Base-by-base conservation (phyloP, 208 protist species). In the Leptomonas seymouri region DNA sequence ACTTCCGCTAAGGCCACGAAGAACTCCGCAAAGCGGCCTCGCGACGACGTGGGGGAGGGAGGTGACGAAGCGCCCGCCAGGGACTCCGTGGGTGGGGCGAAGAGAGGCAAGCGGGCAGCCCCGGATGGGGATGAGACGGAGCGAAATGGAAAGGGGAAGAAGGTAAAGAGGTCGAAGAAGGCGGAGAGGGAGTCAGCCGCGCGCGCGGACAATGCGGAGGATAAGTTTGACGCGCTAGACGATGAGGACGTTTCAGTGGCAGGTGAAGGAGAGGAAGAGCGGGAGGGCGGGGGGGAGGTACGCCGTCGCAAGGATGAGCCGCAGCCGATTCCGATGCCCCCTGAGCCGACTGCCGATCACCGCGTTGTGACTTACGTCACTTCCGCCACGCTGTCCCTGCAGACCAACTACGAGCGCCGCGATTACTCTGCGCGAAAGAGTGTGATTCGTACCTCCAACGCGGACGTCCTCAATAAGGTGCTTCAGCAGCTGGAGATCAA, bases 381-480 rank as follows among this genome's bases (percentile, higher is more conserved):
- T 1, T 96, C 89, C 34, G 94, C 94, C 9, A 98, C 94, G 23
- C 85, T 98, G n/a, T 93, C 93, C 15, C 86, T 98, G 41, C 84
- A 93, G 75, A 93, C 87, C 39, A 94, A 96, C 55, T 94, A 93
- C 68, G 86, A 93, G 61, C 87, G 88, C 16, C 76, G 79, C 18
- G 89, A 93, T 77, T 80, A 84, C 58, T 82, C 82, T 12, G 71
- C 87, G 0, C 83, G 76, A 57, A 93, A 94, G 84, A 89, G 76
- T 30, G 81, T 95, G 51, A 92, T 92, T 31, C 84, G 89, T 59
- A 96, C 86, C 21, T 85, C 82, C 5, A 94, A 94, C 59, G 83
- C 80, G 44, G 89, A 96, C 74, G 82, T 84, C 27, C 85, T 96
- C 79, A 70, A 60, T 60, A 78, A 81, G 56, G 83, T 93, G 27